phyloP scores from a whole-genome alignment of 306 rosid genomes.

The Herpetospermum pedunculosum region DNA sequence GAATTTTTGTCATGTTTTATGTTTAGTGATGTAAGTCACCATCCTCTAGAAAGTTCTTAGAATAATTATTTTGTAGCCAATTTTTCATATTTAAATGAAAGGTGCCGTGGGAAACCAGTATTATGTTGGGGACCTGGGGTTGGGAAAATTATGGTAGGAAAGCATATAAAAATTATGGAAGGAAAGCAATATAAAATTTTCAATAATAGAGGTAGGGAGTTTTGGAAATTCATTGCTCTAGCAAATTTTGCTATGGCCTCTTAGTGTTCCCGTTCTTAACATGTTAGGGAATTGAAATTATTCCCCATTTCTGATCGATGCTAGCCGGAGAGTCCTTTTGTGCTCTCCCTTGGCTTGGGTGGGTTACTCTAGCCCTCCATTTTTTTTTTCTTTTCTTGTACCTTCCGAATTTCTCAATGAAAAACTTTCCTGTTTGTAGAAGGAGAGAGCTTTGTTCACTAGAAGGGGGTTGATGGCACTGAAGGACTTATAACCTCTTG shows the following conservation, averaged over 20 bases:
- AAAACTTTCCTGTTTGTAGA: neutral
- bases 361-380: neutral
- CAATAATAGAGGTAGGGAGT: neutral
- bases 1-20: neutral
- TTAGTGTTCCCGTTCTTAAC: neutral
- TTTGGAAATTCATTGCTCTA: neutral
- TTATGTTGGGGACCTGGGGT: neutral
- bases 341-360: neutral
- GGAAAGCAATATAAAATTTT: neutral
- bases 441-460: neutral
- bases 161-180: neutral
- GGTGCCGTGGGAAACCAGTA: neutral
- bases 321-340: neutral
- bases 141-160: neutral
- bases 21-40: neutral
- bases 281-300: neutral
- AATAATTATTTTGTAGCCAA: neutral
- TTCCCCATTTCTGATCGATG: neutral
- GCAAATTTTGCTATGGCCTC: neutral
- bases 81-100: neutral
- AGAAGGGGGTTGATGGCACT: neutral
- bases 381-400: neutral
- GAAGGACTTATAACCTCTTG: neutral
- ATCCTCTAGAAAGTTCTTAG: neutral
- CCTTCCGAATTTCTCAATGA: too few relatives aligned